Conservation (phyloP, 2,329 filamentous ascomycete species). For the Exophiala aquamarina region DNA sequence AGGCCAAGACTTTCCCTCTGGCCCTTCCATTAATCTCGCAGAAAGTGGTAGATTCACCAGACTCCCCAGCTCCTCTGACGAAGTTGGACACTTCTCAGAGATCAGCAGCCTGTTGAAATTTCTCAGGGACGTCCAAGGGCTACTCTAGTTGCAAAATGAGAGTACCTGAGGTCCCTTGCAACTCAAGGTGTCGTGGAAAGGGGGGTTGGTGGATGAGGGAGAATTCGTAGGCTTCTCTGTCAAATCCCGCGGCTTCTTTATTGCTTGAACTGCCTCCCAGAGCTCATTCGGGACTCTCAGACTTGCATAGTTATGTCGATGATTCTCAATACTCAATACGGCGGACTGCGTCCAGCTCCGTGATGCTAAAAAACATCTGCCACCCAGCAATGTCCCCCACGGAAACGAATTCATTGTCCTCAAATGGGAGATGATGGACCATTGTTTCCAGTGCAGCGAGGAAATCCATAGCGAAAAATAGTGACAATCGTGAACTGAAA, state of each 20-base stretch:
- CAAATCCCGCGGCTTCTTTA: constrained; percentile 36
- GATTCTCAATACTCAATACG: constrained; percentile 35
- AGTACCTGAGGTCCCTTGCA: background rate
- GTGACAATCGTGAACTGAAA: too few relatives aligned
- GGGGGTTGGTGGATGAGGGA: constrained; percentile 3
- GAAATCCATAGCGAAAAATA: too few relatives aligned
- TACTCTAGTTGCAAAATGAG: constrained; percentile 31
- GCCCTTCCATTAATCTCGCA: constrained; percentile 26
- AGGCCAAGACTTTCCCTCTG: constrained; percentile 20
- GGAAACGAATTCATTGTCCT: constrained; percentile 2
- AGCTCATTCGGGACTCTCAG: constrained; percentile 37
- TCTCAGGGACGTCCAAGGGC: constrained; percentile 22
- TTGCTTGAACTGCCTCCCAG: constrained; percentile 34
- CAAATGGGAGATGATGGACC: constrained; percentile 24
- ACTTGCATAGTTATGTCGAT: constrained; percentile 35
- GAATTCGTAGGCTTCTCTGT: constrained; percentile 41
- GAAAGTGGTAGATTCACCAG: constrained; percentile 24
- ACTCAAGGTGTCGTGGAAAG: background rate
- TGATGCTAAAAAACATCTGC: constrained; percentile 37
- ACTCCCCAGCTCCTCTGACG: constrained; percentile 22
- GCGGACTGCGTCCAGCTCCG: constrained; percentile 32
- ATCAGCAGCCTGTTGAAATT: constrained; percentile 23
- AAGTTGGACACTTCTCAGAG: constrained; percentile 19
- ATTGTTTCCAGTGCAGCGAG: constrained; percentile 29
- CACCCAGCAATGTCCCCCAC: constrained; percentile 29